A percentile compares a stretch with the other conserved stretches of the same genome.
Conservation (phyloP, 1,284 basidiomycete species). For the Ceratobasidium sp. region DNA sequence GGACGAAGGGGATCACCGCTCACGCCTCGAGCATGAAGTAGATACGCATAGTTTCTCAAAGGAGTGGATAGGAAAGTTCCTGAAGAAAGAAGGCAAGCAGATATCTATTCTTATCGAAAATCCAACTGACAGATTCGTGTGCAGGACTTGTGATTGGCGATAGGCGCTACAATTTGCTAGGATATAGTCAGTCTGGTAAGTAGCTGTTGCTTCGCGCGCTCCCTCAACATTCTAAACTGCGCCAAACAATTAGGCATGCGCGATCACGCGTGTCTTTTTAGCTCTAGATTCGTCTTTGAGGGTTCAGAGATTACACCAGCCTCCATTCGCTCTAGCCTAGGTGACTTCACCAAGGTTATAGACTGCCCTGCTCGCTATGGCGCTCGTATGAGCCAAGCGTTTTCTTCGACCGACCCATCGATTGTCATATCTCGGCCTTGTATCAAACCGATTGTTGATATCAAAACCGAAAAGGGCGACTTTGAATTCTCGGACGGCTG, state of each 20-base stretch:
- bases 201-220: background rate
- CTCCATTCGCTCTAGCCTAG: background rate
- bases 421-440: background rate
- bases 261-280: conserved; percentile 26
- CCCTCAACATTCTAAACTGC: no score
- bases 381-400: conserved; percentile 45
- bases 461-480: background rate
- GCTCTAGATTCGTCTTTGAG: background rate
- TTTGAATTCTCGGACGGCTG: conserved; percentile 47
- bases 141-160: conserved; percentile 35
- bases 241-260: conserved; percentile 6
- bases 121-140: background rate
- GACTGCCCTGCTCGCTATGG: conserved; percentile 23
- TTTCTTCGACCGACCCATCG: conserved; percentile 14
- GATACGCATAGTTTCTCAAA: conserved; percentile 34
- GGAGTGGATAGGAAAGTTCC: conserved; percentile 28
- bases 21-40: conserved; percentile 43
- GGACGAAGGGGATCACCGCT: conserved; percentile 42
- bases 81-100: conserved; percentile 28
- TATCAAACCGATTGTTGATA: background rate
- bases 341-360: background rate
- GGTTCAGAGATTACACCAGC: conserved; percentile 1
- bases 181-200: conserved; percentile 43
- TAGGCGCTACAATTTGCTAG: conserved; percentile 35
- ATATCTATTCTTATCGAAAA: background rate